Evolutionary conservation across 2,329 filamentous ascomycete species (phyloP).

Genomic region (Cercospora canescens): DNA sequence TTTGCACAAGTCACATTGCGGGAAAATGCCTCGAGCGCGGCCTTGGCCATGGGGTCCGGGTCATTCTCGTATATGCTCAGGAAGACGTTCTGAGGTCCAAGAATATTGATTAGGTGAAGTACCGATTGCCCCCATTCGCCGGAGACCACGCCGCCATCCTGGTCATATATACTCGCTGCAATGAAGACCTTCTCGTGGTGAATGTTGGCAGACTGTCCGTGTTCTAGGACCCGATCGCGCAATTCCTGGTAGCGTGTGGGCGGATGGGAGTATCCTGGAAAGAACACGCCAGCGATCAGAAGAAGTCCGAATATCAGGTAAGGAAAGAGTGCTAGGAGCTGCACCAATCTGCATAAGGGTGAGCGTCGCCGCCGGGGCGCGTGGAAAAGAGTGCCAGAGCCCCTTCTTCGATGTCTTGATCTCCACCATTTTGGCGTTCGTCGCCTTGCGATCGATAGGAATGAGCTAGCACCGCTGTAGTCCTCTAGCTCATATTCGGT

Average conservation of each 20-base stretch:
- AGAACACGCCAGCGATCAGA: constrained; percentile 49
- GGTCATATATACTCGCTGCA: constrained; percentile 69
- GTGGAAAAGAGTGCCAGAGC: constrained; percentile 16
- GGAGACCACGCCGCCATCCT: constrained; percentile 58
- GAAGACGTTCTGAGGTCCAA: constrained; percentile 68
- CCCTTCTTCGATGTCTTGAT: constrained; percentile 7
- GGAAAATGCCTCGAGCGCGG: constrained; percentile 57
- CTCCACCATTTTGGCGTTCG: constrained; percentile 14
- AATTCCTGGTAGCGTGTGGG: constrained; percentile 54
- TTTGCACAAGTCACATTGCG: constrained; percentile 48
- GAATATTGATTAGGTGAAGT: constrained; percentile 61
- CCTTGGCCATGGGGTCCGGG: constrained; percentile 57
- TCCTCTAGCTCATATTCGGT: constrained; percentile 18
- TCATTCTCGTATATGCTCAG: constrained; percentile 75
- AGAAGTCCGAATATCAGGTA: constrained; percentile 31
- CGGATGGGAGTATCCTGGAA: constrained; percentile 57
- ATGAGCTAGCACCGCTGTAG: constrained; percentile 13
- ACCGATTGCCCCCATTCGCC: constrained; percentile 66
- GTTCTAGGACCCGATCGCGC: constrained; percentile 36
- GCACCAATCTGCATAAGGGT: constrained; percentile 15
- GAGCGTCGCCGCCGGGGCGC: constrained; percentile 22
- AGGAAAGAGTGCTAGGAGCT: constrained; percentile 18
- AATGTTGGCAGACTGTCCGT: constrained; percentile 46
- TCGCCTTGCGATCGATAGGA: constrained; percentile 6
- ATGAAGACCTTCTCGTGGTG: constrained; percentile 70